A percentile compares a stretch with the other conserved stretches of the same genome.
phyloP scores from a whole-genome alignment of 257 asterid species.

The Solanum arcanum region DNA sequence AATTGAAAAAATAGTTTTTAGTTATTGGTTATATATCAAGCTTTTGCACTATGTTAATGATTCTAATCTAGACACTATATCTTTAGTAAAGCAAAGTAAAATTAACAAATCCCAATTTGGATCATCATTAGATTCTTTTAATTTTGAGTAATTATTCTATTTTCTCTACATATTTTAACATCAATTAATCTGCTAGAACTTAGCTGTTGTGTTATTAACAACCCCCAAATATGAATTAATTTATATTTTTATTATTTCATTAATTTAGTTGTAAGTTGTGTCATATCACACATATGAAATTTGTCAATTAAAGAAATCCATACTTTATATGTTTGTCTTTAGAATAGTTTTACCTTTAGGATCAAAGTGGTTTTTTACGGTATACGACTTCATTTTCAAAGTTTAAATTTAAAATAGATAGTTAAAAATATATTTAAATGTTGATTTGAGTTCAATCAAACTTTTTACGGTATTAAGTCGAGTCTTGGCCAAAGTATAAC shows the following conservation, averaged over 20 bases:
- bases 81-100: not conserved
- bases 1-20: not conserved
- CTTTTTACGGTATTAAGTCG: not conserved
- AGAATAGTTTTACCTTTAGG: not conserved
- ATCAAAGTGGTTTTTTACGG: not conserved
- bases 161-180: not conserved
- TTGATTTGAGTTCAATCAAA: not conserved
- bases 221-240: not conserved
- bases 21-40: not conserved
- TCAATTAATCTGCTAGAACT: not conserved
- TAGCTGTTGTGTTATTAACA: not conserved
- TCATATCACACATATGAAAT: not conserved
- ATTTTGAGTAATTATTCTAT: not conserved
- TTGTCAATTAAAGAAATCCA: not conserved
- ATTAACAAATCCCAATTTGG: not conserved
- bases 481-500: not conserved
- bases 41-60: slow-evolving; percentile 8
- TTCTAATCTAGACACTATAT: not conserved
- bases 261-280: not conserved
- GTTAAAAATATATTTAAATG: not conserved
- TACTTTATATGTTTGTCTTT: no score
- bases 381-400: not conserved
- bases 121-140: not conserved
- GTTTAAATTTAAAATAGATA: not conserved
- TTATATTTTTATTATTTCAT: not conserved